phyloP scores from a whole-genome alignment of 805 yeast species.

The Candida qinlingensis region DNA sequence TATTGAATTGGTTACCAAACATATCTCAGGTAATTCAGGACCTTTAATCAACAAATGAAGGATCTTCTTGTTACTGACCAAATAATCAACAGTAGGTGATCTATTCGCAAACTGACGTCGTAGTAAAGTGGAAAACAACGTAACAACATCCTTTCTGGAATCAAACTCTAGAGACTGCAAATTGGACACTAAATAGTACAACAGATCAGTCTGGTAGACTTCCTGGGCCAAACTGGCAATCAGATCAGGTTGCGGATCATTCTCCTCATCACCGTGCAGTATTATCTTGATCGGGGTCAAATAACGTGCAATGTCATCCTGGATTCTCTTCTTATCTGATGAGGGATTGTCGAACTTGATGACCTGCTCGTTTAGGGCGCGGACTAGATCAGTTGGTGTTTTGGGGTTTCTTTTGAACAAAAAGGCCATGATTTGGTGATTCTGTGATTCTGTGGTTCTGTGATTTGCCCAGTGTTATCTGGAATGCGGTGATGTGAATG shows the following conservation, averaged over 20 bases:
- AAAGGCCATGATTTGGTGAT: constrained; percentile 63
- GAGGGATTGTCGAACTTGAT: constrained; percentile 40
- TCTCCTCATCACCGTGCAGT: constrained; percentile 64
- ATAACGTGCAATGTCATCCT: constrained; percentile 70
- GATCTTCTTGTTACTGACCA: constrained; percentile 51
- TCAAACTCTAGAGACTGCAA: constrained; percentile 79
- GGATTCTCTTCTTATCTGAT: constrained; percentile 38
- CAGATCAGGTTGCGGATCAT: constrained; percentile 43
- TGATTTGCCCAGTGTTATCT: neutral
- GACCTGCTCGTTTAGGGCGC: constrained; percentile 70
- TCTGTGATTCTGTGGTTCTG: too few relatives aligned
- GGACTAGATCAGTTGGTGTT: constrained; percentile 79
- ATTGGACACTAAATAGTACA: constrained; percentile 54
- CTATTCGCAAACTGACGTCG: constrained; percentile 73
- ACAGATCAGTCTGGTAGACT: constrained; percentile 64
- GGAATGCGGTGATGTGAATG: neutral
- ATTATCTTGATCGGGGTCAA: constrained; percentile 60
- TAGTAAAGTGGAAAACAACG: constrained; percentile 68
- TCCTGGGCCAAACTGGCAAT: constrained; percentile 76
- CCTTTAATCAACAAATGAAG: constrained; percentile 58
- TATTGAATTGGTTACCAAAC: constrained; percentile 70
- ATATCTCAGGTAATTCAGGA: constrained; percentile 70
- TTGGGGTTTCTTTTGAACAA: constrained; percentile 87
- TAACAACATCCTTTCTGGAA: constrained; percentile 75
- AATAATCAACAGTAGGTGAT: constrained; percentile 83